phyloP scores from a whole-genome alignment of 1,284 basidiomycete genomes.

The Austroboletus novae-zelandiae region DNA sequence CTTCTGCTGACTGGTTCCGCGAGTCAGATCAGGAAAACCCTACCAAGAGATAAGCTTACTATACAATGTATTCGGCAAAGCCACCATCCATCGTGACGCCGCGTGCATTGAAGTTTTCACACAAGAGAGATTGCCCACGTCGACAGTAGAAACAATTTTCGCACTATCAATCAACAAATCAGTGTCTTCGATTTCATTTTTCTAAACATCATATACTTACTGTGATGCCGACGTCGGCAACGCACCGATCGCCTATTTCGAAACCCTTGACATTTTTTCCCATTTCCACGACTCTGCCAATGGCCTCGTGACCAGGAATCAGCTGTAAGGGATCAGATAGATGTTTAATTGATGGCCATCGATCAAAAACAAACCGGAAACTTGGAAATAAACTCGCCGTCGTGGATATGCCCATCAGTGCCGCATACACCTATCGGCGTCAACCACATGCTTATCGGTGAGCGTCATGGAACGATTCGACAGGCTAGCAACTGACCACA shows the following conservation, averaged over 20 bases:
- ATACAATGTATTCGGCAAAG: conserved; percentile 84
- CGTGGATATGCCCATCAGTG: conserved; percentile 75
- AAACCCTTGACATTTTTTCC: conserved; percentile 74
- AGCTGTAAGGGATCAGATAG: conserved; percentile 42
- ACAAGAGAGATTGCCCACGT: conserved; percentile 68
- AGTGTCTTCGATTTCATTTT: background rate
- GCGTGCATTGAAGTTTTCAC: conserved; percentile 75
- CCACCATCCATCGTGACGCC: conserved; percentile 79
- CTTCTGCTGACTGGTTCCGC: conserved; percentile 46
- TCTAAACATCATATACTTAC: conserved; percentile 35
- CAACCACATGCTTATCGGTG: background rate
- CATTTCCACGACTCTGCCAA: conserved; percentile 65
- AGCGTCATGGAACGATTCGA: background rate
- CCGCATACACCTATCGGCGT: conserved; percentile 59
- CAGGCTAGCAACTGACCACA: conserved; percentile 39
- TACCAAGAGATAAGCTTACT: conserved; percentile 44
- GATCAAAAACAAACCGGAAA: conserved; percentile 52
- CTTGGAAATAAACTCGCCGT: conserved; percentile 75
- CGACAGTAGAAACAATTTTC: conserved; percentile 82
- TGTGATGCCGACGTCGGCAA: conserved; percentile 68
- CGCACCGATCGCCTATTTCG: conserved; percentile 71
- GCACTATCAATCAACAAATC: conserved; percentile 46
- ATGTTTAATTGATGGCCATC: conserved; percentile 7
- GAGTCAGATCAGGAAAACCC: background rate
- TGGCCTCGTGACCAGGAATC: conserved; percentile 81